Base-by-base conservation (phyloP, 345 rosid species). In the Nephelium lappaceum region DNA sequence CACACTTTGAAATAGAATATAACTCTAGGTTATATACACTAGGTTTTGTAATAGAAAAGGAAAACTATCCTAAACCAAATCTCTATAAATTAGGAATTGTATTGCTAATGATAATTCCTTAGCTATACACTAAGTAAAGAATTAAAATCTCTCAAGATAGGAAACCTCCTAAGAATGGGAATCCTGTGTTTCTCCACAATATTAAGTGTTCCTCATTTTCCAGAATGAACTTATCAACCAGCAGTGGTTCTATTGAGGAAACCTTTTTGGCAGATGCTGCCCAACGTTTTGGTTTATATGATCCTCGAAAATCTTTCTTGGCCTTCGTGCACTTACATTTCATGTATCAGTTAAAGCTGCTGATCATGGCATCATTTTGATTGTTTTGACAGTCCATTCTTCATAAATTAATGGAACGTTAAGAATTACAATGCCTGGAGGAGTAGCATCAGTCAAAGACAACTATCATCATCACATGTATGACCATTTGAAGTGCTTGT, bases 351-450 rank as follows among this genome's bases (percentile, higher is more conserved):
- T 66, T 66, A 27, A 66, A 66, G 42, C n/a, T 16, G 36, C n/a
- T 66, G 61, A 49, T 51, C 36, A 71, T 8, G 6, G 3, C 10
- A 49, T 75, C 3, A n/a, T 71, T 71, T 75, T 78, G 42, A 11
- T 69, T 58, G 64, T 38, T 80, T 77, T 41, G 51, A 74, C 84
- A 86, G 89, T 83, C 81, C 39, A 74, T 84, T 75, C 89, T 87
- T 84, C 69, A 81, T 64, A 84, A 84, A 80, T 67, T 83, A 79
- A 51, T 76, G 75, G 86, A 87, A 74, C 86, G 76, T 25, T 86
- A 73, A 80, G 69, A 67, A 67, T 15, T 55, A 12, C 11, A 58
- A 58, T 25, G 43, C 61, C 51, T 9, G 31, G 23, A 57, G 55
- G 62, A 42, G 61, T 45, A 23, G 66, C 76, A 69, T 55, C 67